Evolutionary conservation across 805 yeast genomes (phyloP), one percentile per base, ranked within the genome.

Genomic region (Peterozyma xylosa): DNA sequence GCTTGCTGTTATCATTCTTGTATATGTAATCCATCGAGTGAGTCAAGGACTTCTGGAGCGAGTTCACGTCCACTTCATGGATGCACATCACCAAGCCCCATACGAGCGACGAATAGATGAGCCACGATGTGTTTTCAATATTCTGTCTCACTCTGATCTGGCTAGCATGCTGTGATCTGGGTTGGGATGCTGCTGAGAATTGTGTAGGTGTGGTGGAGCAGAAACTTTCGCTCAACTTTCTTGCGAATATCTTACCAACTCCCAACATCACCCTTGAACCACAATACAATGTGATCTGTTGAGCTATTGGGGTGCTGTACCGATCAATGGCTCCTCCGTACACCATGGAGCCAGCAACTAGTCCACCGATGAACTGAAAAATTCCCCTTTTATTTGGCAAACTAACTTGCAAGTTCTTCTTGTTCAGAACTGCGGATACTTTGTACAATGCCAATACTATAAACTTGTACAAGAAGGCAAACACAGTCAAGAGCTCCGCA

Each of bases 41-140:
- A 49, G 82, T 71, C 68, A 85, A 64, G 2, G 85, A 74, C 41
- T 73, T 70, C 55, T 84, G 91, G 38, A 86, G 66, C 50, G 73
- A 71, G 34, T 71, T 71, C 2, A 83, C 82, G 50, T 83, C 81
- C 46, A 68, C 66, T 45, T 81, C 73, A 59, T 82, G 84, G 41
- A 85, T 66, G 53, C 74, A 70, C 90, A 85, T 83, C 34, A 83
- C 86, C 21, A 74, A 55, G 0, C 82, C 91, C 95, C 95, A 85
- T 9, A 78, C 68, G 7, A 78, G 47, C 13, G 82, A 76, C 1
- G 89, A 81, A 51, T 79, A 75, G 38, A 73, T 56, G 37, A 74
- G 66, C 88, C 89, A 85, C 0, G 73, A 58, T 3, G 45, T 37
- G 15, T 53, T 54, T 39, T 65, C 63, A 5, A 71, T 52, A 37